Evolutionary conservation across 768 basidiomycete species (phyloP).

Genomic region (Lactifluus volemus): DNA sequence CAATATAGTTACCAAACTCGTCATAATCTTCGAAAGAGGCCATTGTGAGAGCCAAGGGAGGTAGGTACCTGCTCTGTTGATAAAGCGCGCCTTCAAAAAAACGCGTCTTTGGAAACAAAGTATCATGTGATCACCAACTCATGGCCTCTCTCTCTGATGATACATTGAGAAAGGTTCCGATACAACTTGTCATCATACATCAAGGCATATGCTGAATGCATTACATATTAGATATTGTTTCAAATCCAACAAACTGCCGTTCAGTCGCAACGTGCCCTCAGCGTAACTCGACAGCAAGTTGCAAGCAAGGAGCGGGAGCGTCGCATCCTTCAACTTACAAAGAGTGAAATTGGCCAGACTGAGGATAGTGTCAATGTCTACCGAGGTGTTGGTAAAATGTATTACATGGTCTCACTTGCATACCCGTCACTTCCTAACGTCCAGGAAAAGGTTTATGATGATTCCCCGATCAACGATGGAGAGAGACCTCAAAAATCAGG

Average conservation of each 20-base stretch:
- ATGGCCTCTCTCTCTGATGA: constrained; percentile 48
- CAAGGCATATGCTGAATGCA: background rate
- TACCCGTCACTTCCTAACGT: constrained; percentile 1
- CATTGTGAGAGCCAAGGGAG: constrained; percentile 27
- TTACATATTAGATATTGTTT: constrained; percentile 58
- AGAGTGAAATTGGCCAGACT: constrained; percentile 67
- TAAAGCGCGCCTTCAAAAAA: background rate
- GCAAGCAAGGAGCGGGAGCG: constrained; percentile 80
- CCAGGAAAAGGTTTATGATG: constrained; percentile 70
- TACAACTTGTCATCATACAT: background rate
- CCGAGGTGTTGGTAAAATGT: constrained; percentile 97
- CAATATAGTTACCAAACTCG: constrained; percentile 97
- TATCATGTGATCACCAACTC: background rate
- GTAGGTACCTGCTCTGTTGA: background rate
- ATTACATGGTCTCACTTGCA: background rate
- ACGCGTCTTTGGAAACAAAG: constrained; percentile 8
- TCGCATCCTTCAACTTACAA: constrained; percentile 82
- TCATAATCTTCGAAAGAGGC: constrained; percentile 71
- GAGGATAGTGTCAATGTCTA: constrained; percentile 74
- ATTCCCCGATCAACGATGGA: constrained; percentile 77
- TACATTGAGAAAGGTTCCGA: constrained; percentile 63
- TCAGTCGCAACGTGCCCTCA: constrained; percentile 73
- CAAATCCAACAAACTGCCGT: constrained; percentile 91
- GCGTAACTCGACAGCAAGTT: constrained; percentile 65
- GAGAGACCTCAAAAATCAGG: constrained; percentile 59